A percentile compares a stretch with the other conserved stretches of the same genome.
These are phyloP conservation scores for Neurospora sp. DNA, from an alignment of 495 filamentous ascomycete genomes.

Conservation along the genomic window DNA sequence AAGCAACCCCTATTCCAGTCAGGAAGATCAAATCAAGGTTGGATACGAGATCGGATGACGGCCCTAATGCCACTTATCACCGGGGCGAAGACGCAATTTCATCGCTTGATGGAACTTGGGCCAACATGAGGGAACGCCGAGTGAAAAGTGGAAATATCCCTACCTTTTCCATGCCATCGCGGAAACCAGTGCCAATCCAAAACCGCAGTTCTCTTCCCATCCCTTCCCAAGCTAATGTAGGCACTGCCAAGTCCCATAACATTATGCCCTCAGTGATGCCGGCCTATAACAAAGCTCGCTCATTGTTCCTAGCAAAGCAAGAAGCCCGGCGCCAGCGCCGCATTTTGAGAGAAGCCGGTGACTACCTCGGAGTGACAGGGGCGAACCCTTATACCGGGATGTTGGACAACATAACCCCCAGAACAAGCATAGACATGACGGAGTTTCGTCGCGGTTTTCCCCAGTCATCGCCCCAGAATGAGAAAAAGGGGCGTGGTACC, in stretches of 20 bases:
- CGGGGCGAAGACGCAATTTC: background rate
- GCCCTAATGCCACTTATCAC: background rate
- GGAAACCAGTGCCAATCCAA: background rate
- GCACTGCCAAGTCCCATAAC: background rate
- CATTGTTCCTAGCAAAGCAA: conserved; percentile 26
- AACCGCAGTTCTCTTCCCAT: background rate
- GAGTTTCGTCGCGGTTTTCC: background rate
- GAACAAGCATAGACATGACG: conserved; percentile 22
- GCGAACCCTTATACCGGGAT: conserved; percentile 44
- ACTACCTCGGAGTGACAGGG: conserved; percentile 45
- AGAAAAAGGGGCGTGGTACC: conserved; percentile 17
- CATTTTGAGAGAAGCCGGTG: conserved; percentile 34
- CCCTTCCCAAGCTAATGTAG: background rate
- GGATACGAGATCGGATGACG: background rate
- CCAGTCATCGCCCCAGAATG: conserved; percentile 10
- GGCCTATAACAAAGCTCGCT: conserved; percentile 7
- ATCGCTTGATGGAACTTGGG: background rate
- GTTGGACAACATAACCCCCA: conserved; percentile 35
- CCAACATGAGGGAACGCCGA: background rate
- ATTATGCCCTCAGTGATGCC: background rate
- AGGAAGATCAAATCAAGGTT: background rate
- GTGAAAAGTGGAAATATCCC: background rate
- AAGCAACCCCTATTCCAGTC: background rate
- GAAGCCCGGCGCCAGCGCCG: conserved; percentile 26
- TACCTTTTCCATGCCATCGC: background rate